phyloP scores from a whole-genome alignment of 352 stramenopile species.

The Aphanomyces astaci region DNA sequence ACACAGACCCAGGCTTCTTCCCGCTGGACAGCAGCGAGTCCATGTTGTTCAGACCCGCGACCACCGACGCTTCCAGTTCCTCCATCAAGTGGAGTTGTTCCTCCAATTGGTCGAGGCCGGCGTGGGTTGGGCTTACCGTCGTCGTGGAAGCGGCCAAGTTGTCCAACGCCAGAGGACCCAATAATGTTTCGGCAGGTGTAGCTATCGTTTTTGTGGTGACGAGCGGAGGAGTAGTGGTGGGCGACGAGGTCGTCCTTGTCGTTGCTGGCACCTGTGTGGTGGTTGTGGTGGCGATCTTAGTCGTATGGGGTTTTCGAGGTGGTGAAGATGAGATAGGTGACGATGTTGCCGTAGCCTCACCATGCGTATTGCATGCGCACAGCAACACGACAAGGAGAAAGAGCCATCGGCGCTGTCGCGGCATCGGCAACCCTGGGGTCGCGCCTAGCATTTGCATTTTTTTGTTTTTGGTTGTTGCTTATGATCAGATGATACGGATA shows the following conservation, averaged over 20 bases:
- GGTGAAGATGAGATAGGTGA: background rate
- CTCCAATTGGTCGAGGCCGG: slow-evolving; percentile 7
- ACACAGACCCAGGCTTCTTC: background rate
- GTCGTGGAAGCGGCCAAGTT: background rate
- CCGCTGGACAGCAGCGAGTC: slow-evolving; percentile 9
- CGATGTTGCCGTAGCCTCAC: background rate
- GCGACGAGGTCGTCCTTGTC: background rate
- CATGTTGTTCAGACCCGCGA: slow-evolving; percentile 16
- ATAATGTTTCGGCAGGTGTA: background rate
- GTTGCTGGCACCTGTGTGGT: background rate
- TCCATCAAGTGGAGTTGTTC: slow-evolving; percentile 15
- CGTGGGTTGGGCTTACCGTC: background rate
- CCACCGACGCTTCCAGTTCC: slow-evolving; percentile 10
- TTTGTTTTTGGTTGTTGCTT: too few species aligned
- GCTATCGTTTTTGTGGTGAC: background rate
- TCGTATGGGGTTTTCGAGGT: background rate
- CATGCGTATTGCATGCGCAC: background rate
- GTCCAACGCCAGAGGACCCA: background rate
- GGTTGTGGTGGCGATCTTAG: background rate
- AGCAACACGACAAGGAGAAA: background rate
- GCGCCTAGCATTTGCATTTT: too few species aligned
- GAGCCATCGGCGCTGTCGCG: too few species aligned
- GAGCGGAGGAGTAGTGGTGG: background rate
- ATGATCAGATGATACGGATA: too few species aligned
- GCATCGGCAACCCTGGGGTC: too few species aligned